phyloP scores from a whole-genome alignment of 768 basidiomycete genomes.

The Floccularia luteovirens region DNA sequence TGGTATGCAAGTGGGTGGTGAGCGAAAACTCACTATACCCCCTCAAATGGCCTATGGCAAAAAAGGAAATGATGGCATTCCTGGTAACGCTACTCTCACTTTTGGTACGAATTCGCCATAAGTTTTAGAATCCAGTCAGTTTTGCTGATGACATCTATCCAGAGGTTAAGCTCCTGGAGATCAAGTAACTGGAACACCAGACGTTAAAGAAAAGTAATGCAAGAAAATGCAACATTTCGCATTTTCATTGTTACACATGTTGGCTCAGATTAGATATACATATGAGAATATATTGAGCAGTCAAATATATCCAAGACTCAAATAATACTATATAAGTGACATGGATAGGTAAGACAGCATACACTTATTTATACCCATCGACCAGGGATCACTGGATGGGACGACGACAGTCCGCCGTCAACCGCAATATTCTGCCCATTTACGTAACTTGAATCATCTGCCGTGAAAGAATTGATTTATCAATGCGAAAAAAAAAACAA shows the following conservation, averaged over 20 bases:
- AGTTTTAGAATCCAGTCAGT: neutral
- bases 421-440: conserved; percentile 85
- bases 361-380: conserved; percentile 49
- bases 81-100: conserved; percentile 70
- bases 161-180: conserved; percentile 70
- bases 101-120: conserved; percentile 52
- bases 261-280: no score
- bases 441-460: conserved; percentile 87
- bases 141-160: conserved; percentile 7
- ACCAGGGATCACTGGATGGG: conserved; percentile 74
- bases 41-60: conserved; percentile 70
- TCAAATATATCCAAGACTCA: conserved; percentile 13
- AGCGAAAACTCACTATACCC: conserved; percentile 75
- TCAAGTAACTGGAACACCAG: no score
- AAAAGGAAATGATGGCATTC: conserved; percentile 48
- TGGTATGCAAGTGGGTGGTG: conserved; percentile 90
- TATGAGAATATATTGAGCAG: conserved; percentile 9
- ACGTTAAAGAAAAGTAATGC: no score
- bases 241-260: no score
- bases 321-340: conserved; percentile 1
- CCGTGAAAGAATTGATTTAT: conserved; percentile 2
- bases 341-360: no score
- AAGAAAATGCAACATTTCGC: no score
- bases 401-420: conserved; percentile 80
- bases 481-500: neutral